Conservation (phyloP, 805 yeast genomes). For the Ogataea henricii region DNA sequence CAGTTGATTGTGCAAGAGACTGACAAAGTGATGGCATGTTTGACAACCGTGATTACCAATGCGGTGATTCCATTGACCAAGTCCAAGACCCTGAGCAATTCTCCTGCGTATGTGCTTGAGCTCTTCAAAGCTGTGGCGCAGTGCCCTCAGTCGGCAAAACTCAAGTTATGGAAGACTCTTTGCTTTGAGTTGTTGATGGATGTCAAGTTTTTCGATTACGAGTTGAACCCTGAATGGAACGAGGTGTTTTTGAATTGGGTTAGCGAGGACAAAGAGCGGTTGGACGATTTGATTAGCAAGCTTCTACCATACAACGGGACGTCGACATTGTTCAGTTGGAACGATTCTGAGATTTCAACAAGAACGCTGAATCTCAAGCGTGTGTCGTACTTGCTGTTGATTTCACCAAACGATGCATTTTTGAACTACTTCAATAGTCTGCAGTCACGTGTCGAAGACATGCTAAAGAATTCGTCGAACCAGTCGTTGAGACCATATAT, state of each 20-base stretch:
- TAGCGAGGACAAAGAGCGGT: constrained; percentile 57
- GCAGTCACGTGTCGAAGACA: constrained; percentile 36
- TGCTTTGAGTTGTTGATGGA: constrained; percentile 70
- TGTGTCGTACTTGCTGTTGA: constrained; percentile 60
- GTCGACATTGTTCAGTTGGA: constrained; percentile 48
- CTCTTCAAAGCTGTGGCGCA: constrained; percentile 42
- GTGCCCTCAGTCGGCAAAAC: constrained; percentile 38
- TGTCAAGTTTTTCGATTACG: constrained; percentile 49
- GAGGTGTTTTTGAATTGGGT: constrained; percentile 64
- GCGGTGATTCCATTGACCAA: constrained; percentile 56
- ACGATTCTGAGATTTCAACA: constrained; percentile 34
- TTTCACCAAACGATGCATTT: constrained; percentile 63
- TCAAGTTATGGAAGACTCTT: constrained; percentile 62
- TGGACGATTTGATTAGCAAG: constrained; percentile 53
- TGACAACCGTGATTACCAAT: constrained; percentile 55
- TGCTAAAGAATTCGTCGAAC: constrained; percentile 32
- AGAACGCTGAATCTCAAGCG: constrained; percentile 52
- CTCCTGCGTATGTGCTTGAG: constrained; percentile 44
- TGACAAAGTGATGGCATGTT: constrained; percentile 57
- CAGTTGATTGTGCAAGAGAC: constrained; percentile 50
- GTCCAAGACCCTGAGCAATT: constrained; percentile 39
- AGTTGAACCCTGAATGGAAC: constrained; percentile 50
- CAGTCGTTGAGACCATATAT: constrained; percentile 43
- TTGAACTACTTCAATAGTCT: constrained; percentile 49
- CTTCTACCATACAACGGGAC: constrained; percentile 52